Conservation (phyloP, 2,329 filamentous ascomycete genomes). For the Verticillium nubilum region DNA sequence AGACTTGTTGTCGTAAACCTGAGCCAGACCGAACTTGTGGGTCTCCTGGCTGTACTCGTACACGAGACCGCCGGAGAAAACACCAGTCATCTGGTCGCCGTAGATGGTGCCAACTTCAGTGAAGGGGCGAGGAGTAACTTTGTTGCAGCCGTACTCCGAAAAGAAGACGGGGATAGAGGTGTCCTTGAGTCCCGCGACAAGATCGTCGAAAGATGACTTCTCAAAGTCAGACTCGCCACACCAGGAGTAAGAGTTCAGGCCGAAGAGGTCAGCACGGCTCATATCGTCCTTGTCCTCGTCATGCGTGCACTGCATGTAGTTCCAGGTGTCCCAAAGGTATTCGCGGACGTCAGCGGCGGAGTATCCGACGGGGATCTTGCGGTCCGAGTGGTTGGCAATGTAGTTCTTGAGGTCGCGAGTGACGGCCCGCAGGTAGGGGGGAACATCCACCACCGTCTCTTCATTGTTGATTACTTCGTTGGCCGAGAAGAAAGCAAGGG, state of each 20-base stretch:
- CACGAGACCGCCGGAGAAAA: conserved; percentile 71
- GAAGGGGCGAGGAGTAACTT: conserved; percentile 64
- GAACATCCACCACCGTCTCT: conserved; percentile 51
- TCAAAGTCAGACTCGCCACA: conserved; percentile 60
- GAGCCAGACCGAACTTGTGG: conserved; percentile 61
- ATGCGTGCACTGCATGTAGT: conserved; percentile 66
- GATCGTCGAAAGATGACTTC: conserved; percentile 55
- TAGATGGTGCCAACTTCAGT: conserved; percentile 72
- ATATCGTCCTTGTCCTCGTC: conserved; percentile 48
- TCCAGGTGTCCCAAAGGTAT: conserved; percentile 68
- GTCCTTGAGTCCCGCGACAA: conserved; percentile 60
- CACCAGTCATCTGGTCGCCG: conserved; percentile 59
- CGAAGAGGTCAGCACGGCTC: conserved; percentile 69
- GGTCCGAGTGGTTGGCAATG: conserved; percentile 64
- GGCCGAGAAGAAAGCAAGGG: conserved; percentile 76
- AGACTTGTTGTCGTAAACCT: conserved; percentile 51
- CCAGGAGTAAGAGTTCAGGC: conserved; percentile 70
- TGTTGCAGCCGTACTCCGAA: conserved; percentile 78
- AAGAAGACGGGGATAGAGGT: conserved; percentile 73
- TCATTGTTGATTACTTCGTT: conserved; percentile 76
- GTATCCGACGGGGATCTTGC: conserved; percentile 71
- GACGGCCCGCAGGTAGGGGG: conserved; percentile 69
- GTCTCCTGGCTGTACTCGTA: conserved; percentile 75
- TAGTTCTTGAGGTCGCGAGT: conserved; percentile 79
- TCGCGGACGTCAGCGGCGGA: conserved; percentile 73